Evolutionary conservation across 1,284 basidiomycete species (phyloP).

Genomic region (Cystobasidium pallidum): DNA sequence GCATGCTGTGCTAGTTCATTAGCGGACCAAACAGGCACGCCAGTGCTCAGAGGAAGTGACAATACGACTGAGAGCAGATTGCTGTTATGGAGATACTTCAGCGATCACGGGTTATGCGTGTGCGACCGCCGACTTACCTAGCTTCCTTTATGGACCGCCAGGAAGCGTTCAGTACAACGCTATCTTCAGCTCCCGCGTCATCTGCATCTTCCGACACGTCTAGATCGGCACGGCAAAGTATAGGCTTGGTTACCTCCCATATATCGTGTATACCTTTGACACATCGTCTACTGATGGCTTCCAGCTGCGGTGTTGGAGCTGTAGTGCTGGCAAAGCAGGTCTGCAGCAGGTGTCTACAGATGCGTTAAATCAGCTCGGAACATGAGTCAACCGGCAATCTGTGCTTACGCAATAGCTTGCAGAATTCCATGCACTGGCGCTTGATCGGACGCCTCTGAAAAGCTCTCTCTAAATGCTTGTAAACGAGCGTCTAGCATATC

Average conservation of each 20-base stretch:
- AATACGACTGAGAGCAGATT: conserved; percentile 18
- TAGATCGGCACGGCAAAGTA: neutral
- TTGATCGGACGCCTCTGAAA: conserved; percentile 10
- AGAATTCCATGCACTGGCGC: conserved; percentile 16
- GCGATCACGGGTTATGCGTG: neutral
- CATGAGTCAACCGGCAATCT: neutral
- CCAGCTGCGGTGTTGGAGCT: neutral
- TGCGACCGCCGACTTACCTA: conserved; percentile 11
- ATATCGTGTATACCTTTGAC: conserved; percentile 1
- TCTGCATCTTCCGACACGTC: conserved; percentile 14
- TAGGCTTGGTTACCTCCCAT: conserved; percentile 15
- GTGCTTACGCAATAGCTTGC: conserved; percentile 17
- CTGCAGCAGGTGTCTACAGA: neutral
- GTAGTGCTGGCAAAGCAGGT: neutral
- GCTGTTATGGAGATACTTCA: neutral
- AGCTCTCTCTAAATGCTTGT: neutral
- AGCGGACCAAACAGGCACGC: neutral
- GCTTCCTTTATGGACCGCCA: conserved; percentile 43
- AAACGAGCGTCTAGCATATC: conserved; percentile 12
- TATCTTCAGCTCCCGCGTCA: conserved; percentile 15
- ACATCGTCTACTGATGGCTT: conserved; percentile 9
- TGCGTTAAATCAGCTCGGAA: neutral
- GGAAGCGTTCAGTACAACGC: conserved; percentile 12
- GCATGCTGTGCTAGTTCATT: conserved; percentile 17
- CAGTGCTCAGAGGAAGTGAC: neutral